phyloP scores from a whole-genome alignment of 2,329 filamentous ascomycete genomes.

The Fusarium sp. region DNA sequence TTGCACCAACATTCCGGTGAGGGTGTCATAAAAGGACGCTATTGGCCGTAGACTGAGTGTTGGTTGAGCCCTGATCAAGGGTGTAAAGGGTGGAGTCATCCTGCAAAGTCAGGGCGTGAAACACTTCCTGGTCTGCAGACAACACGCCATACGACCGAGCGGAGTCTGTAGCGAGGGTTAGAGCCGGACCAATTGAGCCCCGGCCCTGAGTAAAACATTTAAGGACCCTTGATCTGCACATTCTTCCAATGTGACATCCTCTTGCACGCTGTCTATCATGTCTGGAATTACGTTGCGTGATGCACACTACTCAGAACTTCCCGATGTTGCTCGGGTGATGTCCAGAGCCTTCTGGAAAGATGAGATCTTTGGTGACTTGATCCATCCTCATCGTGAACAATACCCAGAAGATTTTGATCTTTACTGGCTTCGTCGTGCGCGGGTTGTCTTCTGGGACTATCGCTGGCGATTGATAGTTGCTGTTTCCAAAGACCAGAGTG shows the following conservation, averaged over 20 bases:
- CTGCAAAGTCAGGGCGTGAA: background rate
- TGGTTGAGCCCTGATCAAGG: background rate
- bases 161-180: background rate
- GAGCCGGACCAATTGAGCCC: background rate
- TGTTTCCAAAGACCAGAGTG: constrained; percentile 31
- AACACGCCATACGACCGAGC: background rate
- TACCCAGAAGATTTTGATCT: constrained; percentile 48
- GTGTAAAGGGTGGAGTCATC: background rate
- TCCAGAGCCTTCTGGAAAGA: constrained; percentile 52
- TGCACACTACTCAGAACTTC: constrained; percentile 43
- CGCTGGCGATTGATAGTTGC: constrained; percentile 47
- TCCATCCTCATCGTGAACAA: constrained; percentile 51
- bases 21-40: too few relatives aligned
- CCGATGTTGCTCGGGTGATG: constrained; percentile 47
- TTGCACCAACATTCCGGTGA: background rate
- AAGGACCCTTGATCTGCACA: background rate
- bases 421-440: constrained; percentile 48
- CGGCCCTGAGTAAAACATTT: background rate
- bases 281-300: constrained; percentile 28
- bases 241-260: background rate
- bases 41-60: background rate
- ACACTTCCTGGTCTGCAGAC: background rate
- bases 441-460: constrained; percentile 48
- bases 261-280: background rate
- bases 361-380: constrained; percentile 50